Conservation (phyloP, 345 rosid species). For the Balakata baccata region DNA sequence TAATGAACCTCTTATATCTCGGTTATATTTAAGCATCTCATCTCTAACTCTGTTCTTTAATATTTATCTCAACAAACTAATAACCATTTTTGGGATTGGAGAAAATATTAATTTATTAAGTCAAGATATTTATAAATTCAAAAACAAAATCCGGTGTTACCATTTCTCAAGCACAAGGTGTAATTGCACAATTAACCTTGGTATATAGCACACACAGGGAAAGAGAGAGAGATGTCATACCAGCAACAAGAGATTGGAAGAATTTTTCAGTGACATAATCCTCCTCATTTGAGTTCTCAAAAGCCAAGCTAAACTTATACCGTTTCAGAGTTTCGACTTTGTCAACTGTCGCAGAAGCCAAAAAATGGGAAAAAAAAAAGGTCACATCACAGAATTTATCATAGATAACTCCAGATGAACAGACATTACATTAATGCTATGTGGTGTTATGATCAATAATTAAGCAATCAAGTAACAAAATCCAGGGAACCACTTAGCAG, state of each 20-base stretch:
- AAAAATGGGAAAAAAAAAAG: constrained; percentile 2
- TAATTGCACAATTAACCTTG: not conserved
- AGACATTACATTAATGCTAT: not conserved
- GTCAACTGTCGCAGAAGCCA: constrained; percentile 55
- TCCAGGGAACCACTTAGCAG: too few species aligned
- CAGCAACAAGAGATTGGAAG: constrained; percentile 94
- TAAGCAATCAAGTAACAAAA: not conserved
- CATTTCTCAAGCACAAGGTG: not conserved
- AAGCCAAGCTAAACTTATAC: constrained; percentile 92
- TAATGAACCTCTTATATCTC: not conserved
- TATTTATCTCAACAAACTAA: not conserved
- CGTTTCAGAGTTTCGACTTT: constrained; percentile 81
- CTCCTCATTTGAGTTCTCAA: constrained; percentile 97
- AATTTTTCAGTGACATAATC: constrained; percentile 95
- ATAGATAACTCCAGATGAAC: not conserved
- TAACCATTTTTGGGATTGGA: not conserved
- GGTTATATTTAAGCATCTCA: not conserved
- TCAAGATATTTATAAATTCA: not conserved
- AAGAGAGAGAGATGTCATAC: constrained; percentile 28
- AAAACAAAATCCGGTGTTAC: constrained; percentile 1
- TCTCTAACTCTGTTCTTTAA: not conserved
- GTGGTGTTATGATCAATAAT: not conserved
- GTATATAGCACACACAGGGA: not conserved
- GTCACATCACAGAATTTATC: not conserved
- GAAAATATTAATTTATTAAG: not conserved